A percentile compares a stretch with the other conserved stretches of the same genome.
These are phyloP conservation scores for Trypanosoma platydactyli DNA, from an alignment of 208 protist genomes.

Conservation along the genomic window DNA sequence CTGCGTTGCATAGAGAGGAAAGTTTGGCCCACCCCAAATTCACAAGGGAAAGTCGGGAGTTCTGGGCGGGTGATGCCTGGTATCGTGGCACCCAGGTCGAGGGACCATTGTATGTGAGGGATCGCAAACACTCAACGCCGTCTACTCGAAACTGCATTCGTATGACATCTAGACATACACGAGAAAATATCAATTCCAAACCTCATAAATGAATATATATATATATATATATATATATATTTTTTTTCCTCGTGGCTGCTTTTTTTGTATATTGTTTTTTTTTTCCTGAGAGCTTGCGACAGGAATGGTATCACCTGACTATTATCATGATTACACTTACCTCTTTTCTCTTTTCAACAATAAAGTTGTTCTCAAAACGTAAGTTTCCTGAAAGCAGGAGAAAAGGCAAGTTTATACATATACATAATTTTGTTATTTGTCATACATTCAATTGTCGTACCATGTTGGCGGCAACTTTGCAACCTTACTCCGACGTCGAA, in stretches of 20 bases:
- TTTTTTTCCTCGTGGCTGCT: not conserved
- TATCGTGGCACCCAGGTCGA: constrained; percentile 49
- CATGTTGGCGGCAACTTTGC: too few relatives aligned
- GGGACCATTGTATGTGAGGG: constrained; percentile 18
- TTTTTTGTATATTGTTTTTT: not conserved
- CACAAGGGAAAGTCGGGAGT: constrained; percentile 34
- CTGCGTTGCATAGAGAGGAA: constrained; percentile 40
- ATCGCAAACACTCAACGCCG: not conserved
- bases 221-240: constrained; percentile 4
- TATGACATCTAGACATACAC: constrained; percentile 14
- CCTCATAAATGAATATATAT: too few relatives aligned
- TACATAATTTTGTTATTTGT: too few relatives aligned
- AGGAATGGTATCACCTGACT: too few relatives aligned
- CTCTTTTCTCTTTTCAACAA: too few relatives aligned
- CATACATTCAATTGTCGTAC: too few relatives aligned
- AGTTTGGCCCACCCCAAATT: constrained; percentile 60
- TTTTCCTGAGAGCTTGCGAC: too few relatives aligned
- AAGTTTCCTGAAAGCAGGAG: too few relatives aligned
- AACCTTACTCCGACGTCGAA: too few relatives aligned
- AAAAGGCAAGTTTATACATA: too few relatives aligned
- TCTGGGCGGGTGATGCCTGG: constrained; percentile 44
- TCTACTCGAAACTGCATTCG: constrained; percentile 32
- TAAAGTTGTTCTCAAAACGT: too few relatives aligned
- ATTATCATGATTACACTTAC: too few relatives aligned
- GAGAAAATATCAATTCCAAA: not conserved